These are phyloP conservation scores for Starmerella sirachaensis DNA, from an alignment of 805 yeast genomes.

Conservation along the genomic window DNA sequence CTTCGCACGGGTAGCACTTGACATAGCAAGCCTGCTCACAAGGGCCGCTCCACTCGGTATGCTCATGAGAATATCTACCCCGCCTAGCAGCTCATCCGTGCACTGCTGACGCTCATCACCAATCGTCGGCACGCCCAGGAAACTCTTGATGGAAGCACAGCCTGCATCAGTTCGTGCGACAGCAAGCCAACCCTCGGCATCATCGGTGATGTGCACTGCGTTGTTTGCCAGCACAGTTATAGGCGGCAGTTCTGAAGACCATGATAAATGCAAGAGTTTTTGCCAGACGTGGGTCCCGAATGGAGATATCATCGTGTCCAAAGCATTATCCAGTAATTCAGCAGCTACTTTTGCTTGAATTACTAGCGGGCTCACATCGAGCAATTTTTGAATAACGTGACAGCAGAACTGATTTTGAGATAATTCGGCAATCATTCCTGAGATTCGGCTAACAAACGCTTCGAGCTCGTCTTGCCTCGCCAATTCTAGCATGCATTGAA, in stretches of 20 bases:
- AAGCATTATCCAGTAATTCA: constrained; percentile 28
- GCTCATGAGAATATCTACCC: constrained; percentile 6
- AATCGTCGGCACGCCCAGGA: constrained; percentile 3
- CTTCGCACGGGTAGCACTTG: constrained; percentile 14
- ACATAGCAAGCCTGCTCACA: constrained; percentile 13
- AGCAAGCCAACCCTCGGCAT: constrained; percentile 15
- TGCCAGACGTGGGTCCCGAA: constrained; percentile 38
- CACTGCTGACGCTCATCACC: constrained; percentile 15
- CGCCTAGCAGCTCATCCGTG: constrained; percentile 9
- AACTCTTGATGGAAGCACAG: constrained; percentile 16
- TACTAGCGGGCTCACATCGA: constrained; percentile 27
- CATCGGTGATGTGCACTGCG: constrained; percentile 12
- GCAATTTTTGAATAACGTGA: constrained; percentile 34
- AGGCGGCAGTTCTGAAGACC: constrained; percentile 20
- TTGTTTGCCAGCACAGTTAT: constrained; percentile 16
- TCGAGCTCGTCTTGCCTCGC: constrained; percentile 24
- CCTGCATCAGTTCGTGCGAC: constrained; percentile 16
- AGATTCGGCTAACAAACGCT: constrained; percentile 23
- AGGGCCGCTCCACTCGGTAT: constrained; percentile 5
- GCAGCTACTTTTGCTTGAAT: constrained; percentile 27
- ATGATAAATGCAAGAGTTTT: constrained; percentile 31
- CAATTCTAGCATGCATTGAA: constrained; percentile 31
- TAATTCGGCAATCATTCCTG: constrained; percentile 27
- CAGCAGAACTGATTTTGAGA: constrained; percentile 33
- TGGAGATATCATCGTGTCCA: constrained; percentile 29